Evolutionary conservation across 148 eudicot genomes (phyloP).

Genomic region (Polygonum aviculare): DNA sequence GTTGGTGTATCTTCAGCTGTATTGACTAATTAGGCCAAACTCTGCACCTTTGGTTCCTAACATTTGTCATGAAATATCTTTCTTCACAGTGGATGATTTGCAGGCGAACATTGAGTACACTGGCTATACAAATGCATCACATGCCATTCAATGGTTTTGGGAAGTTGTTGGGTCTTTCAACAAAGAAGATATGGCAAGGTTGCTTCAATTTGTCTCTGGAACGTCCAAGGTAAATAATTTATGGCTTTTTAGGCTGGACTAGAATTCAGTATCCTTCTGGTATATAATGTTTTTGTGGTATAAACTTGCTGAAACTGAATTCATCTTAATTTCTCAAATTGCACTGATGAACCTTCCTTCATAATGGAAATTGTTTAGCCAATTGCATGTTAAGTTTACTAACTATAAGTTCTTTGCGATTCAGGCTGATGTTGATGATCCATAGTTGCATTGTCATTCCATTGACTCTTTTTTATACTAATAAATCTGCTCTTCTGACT

Average conservation of each 20-base stretch:
- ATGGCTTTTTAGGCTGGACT: neutral
- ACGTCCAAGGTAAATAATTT: constrained; percentile 79
- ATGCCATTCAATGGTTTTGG: constrained; percentile 96
- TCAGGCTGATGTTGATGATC: too few relatives aligned
- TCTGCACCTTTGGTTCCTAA: neutral
- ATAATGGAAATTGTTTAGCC: too few relatives aligned
- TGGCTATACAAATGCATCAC: constrained; percentile 74
- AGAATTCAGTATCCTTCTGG: neutral
- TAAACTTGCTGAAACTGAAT: too few relatives aligned
- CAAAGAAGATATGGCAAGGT: constrained; percentile 93
- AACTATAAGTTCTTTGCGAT: too few relatives aligned
- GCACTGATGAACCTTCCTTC: too few relatives aligned
- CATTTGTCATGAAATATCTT: constrained; percentile 10
- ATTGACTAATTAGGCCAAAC: neutral
- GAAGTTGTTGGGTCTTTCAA: constrained; percentile 78
- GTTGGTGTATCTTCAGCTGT: neutral
- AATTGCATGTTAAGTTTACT: too few relatives aligned
- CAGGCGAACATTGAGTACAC: constrained; percentile 90
- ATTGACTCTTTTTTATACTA: too few relatives aligned
- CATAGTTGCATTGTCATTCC: too few relatives aligned
- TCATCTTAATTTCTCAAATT: too few relatives aligned
- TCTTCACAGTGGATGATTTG: constrained; percentile 83
- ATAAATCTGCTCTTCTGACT: too few relatives aligned
- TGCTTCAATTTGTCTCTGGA: constrained; percentile 92
- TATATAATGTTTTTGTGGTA: neutral